Conservation (phyloP, 2,329 filamentous ascomycete species). For the Xylariaceae sp. region DNA sequence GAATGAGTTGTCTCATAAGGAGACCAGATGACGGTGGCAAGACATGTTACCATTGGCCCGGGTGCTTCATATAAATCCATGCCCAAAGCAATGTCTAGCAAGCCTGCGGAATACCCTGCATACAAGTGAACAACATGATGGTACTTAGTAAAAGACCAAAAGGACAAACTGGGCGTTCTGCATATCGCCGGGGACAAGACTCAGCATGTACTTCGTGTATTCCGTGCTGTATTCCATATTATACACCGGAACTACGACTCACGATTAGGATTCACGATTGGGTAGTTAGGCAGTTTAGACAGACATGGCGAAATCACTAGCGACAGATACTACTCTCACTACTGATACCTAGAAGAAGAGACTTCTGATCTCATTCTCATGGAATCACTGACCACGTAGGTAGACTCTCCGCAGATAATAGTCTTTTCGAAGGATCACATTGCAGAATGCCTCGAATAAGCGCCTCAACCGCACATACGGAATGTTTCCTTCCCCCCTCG, state of each 20-base stretch:
- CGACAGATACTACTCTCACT: no score
- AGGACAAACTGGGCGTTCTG: no score
- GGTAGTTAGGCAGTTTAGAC: not conserved
- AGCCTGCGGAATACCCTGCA: no score
- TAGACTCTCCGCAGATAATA: constrained; percentile 26
- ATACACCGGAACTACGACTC: not conserved
- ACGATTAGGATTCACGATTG: not conserved
- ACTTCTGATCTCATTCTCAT: constrained; percentile 6
- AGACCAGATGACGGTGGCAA: no score
- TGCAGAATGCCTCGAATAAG: constrained; percentile 31
- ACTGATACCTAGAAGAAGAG: not conserved
- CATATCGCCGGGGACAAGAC: no score
- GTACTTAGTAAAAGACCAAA: no score
- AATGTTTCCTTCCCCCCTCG: constrained; percentile 20
- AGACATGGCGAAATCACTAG: not conserved
- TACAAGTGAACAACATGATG: no score
- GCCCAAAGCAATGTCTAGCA: no score
- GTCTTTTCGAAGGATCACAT: constrained; percentile 30
- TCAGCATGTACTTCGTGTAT: no score
- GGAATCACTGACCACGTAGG: constrained; percentile 31
- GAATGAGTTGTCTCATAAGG: no score
- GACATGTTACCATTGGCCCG: not conserved
- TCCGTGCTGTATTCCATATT: no score
- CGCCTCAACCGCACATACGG: constrained; percentile 21
- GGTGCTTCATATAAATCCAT: not conserved